phyloP scores from a whole-genome alignment of 805 yeast species.

The Wickerhamiella sorbophila region DNA sequence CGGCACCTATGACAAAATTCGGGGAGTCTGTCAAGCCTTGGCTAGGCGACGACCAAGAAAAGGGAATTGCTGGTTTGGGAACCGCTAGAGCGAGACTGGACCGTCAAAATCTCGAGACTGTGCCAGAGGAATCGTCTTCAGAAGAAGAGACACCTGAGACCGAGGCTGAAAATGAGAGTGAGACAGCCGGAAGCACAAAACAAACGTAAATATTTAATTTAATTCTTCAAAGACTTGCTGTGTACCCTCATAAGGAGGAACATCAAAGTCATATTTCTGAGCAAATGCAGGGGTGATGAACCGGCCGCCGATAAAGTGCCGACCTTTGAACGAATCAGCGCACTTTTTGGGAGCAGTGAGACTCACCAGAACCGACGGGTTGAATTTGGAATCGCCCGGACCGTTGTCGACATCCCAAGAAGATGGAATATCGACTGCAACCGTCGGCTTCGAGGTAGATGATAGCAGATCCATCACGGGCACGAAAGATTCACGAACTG shows the following conservation, averaged over 20 bases:
- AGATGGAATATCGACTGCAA: conserved; percentile 83
- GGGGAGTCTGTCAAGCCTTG: conserved; percentile 34
- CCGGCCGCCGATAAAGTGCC: conserved; percentile 84
- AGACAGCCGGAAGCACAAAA: no score
- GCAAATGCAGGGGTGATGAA: conserved; percentile 61
- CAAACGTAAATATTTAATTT: no score
- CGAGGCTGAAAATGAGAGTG: no score
- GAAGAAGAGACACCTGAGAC: no score
- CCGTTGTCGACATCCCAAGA: conserved; percentile 97
- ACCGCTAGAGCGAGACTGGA: conserved; percentile 16
- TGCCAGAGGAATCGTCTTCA: no score
- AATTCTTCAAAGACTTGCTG: conserved; percentile 37
- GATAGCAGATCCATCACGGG: conserved; percentile 32
- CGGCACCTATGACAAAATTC: conserved; percentile 23
- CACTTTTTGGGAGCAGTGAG: conserved; percentile 93
- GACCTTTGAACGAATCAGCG: conserved; percentile 36
- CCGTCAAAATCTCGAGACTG: neutral
- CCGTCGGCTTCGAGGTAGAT: conserved; percentile 37
- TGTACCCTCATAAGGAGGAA: conserved; percentile 42
- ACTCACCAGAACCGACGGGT: conserved; percentile 60
- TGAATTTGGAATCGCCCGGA: conserved; percentile 36
- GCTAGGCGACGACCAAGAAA: conserved; percentile 25
- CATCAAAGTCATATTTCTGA: conserved; percentile 52
- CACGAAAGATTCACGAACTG: conserved; percentile 66
- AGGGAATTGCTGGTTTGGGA: conserved; percentile 26